phyloP scores from a whole-genome alignment of 345 rosid species.

The Boechera retrofracta region DNA sequence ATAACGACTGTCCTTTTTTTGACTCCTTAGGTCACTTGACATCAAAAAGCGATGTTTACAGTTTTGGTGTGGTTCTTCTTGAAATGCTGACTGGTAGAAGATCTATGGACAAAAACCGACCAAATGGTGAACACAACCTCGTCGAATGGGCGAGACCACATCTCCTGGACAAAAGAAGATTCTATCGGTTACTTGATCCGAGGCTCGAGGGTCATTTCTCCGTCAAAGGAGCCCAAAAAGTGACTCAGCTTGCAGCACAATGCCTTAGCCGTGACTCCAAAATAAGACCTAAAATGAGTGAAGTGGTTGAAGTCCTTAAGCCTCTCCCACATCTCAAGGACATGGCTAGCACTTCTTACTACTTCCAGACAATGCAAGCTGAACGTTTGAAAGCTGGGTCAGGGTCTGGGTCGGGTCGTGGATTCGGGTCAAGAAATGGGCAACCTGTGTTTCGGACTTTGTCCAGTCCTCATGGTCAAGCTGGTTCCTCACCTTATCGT shows the following conservation, averaged over 20 bases:
- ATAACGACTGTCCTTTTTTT: neutral
- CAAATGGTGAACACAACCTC: constrained; percentile 80
- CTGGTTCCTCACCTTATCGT: constrained; percentile 42
- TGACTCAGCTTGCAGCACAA: constrained; percentile 76
- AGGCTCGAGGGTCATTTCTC: constrained; percentile 85
- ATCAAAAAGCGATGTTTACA: constrained; percentile 84
- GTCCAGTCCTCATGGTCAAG: constrained; percentile 48
- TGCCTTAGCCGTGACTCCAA: constrained; percentile 85
- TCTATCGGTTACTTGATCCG: constrained; percentile 77
- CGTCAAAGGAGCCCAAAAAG: constrained; percentile 78
- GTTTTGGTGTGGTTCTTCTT: constrained; percentile 82
- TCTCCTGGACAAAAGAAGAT: constrained; percentile 79
- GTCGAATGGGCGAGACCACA: constrained; percentile 89
- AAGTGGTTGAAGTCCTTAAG: constrained; percentile 74
- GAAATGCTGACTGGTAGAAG: constrained; percentile 86
- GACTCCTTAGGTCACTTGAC: constrained; percentile 71
- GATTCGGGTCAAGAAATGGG: constrained; percentile 45
- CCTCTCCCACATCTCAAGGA: constrained; percentile 78
- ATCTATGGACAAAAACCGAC: constrained; percentile 86
- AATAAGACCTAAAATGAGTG: constrained; percentile 87
- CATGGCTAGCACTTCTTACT: constrained; percentile 84
- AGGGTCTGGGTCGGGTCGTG: constrained; percentile 42
- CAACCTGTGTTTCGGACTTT: constrained; percentile 43
- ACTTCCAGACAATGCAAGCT: constrained; percentile 76
- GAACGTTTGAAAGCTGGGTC: constrained; percentile 50